phyloP scores from a whole-genome alignment of 768 basidiomycete genomes.

The Pleurotus pulmonarius region DNA sequence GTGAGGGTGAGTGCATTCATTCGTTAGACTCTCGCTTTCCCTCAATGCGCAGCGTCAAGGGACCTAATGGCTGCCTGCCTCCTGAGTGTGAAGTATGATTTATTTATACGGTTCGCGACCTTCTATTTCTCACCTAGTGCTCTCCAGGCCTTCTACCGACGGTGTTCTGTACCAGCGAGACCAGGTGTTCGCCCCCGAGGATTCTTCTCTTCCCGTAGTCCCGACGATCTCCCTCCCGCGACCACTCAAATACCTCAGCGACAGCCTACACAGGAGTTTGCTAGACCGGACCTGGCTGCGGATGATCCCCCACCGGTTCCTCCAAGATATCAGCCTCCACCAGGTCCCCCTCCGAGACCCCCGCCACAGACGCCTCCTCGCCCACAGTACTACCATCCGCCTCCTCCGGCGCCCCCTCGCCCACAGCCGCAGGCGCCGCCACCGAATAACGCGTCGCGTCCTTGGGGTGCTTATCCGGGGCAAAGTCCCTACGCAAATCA shows the following conservation, averaged over 20 bases:
- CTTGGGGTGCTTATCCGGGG: slow-evolving; percentile 7
- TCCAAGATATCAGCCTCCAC: slow-evolving; percentile 11
- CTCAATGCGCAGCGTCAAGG: slow-evolving; percentile 30
- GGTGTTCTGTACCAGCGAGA: slow-evolving; percentile 56
- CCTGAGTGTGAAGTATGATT: slow-evolving; percentile 51
- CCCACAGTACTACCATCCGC: slow-evolving; percentile 15
- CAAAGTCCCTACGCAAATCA: slow-evolving; percentile 8
- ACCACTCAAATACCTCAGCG: slow-evolving; percentile 21
- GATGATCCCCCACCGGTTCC: slow-evolving; percentile 24
- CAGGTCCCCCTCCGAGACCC: slow-evolving; percentile 18
- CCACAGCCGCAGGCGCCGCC: slow-evolving; percentile 19
- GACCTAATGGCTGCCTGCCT: slow-evolving; percentile 57
- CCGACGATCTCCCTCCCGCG: slow-evolving; percentile 31
- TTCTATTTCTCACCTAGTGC: neutral
- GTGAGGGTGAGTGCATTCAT: slow-evolving; percentile 40
- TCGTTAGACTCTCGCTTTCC: no score
- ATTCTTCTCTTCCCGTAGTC: slow-evolving; percentile 39
- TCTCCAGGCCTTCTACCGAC: slow-evolving; percentile 53
- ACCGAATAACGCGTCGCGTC: slow-evolving; percentile 8
- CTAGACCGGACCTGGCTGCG: slow-evolving; percentile 63
- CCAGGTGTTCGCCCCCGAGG: slow-evolving; percentile 31
- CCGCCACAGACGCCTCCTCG: slow-evolving; percentile 13
- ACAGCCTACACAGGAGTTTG: slow-evolving; percentile 30
- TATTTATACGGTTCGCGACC: neutral
- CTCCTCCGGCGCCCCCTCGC: slow-evolving; percentile 15